Base-by-base conservation (phyloP, 768 basidiomycete species). In the Serendipita indica region DNA sequence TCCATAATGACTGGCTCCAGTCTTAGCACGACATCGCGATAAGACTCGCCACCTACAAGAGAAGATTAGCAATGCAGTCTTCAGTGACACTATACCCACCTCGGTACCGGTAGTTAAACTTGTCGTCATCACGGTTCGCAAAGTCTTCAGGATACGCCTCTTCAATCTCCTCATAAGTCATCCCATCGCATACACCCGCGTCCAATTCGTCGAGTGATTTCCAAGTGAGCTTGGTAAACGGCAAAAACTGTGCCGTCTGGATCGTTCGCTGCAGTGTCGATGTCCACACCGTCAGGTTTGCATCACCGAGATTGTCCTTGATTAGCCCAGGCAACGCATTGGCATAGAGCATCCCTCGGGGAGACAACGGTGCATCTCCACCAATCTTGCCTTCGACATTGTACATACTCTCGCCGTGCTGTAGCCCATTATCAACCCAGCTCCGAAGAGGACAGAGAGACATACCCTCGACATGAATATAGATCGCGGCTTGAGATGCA, bases 81-180 rank as follows among this genome's bases (percentile, higher is more conserved):
- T 43, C 41, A 43, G 7, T 5, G 18, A n/a, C 27, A 5, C n/a
- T 37, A 34, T 1, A 60, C 66, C 3, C 39, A 65, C 84, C 92
- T 65, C 96, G 79, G 70, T 97, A 98, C 28, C 96, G 82, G 70
- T 99, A 99, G 71, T 98, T 98, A 71, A 96, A 99, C 72, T 99
- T 99, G 75, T 99, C 96, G 60, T 97, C 91, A 65, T 99, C 96
- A 25, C 96, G 83, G 67, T 93, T 92, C 14, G 90, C 92, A 70
- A 93, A 98, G 68, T 99, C 96, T 60, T 99, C 96, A 0, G 96
- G 96, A 68, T 98, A 99, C 62, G 83, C 79, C 77, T 83, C 81
- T 77, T 93, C 93, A 60, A 99, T 98, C 76, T 98, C 94, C 73
- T 90, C 85, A 65, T 99, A 99, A 3, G 96, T 98, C 96, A 99